Evolutionary conservation across 2,329 filamentous ascomycete species (phyloP).

Genomic region (Xylariaceae sp.): DNA sequence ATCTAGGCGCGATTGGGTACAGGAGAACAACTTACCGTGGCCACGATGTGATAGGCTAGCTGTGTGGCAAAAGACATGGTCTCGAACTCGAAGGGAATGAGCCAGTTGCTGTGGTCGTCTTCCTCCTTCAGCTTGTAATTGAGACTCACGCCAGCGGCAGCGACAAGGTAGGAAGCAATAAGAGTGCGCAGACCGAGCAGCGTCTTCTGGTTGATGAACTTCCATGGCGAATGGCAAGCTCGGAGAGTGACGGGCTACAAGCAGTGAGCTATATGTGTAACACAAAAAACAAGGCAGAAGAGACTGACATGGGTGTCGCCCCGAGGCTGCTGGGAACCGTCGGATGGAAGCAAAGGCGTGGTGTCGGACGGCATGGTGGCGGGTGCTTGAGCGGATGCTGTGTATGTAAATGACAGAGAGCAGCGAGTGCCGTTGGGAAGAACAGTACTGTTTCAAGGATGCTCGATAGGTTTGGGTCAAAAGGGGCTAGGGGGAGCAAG

Average conservation of each 20-base stretch:
- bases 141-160: conserved; percentile 40
- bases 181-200: conserved; percentile 44
- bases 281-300: neutral
- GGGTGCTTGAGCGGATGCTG: neutral
- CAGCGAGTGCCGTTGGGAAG: no score
- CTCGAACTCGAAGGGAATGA: conserved; percentile 49
- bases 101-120: conserved; percentile 39
- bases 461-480: no score
- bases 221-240: conserved; percentile 52
- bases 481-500: no score
- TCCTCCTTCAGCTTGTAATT: conserved; percentile 45
- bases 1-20: neutral
- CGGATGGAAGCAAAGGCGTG: conserved; percentile 27
- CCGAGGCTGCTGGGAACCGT: conserved; percentile 16
- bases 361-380: conserved; percentile 26
- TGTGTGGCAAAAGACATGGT: conserved; percentile 42
- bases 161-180: conserved; percentile 43
- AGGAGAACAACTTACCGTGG: conserved; percentile 41
- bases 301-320: conserved; percentile 33
- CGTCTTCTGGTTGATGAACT: conserved; percentile 43
- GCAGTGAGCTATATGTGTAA: conserved; percentile 27
- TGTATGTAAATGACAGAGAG: no score
- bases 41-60: conserved; percentile 45
- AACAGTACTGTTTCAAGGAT: no score
- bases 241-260: conserved; percentile 49